A percentile compares a stretch with the other conserved stretches of the same genome.
These are phyloP conservation scores for Amylocystis lapponica DNA, from an alignment of 768 basidiomycete genomes.

Conservation along the genomic window DNA sequence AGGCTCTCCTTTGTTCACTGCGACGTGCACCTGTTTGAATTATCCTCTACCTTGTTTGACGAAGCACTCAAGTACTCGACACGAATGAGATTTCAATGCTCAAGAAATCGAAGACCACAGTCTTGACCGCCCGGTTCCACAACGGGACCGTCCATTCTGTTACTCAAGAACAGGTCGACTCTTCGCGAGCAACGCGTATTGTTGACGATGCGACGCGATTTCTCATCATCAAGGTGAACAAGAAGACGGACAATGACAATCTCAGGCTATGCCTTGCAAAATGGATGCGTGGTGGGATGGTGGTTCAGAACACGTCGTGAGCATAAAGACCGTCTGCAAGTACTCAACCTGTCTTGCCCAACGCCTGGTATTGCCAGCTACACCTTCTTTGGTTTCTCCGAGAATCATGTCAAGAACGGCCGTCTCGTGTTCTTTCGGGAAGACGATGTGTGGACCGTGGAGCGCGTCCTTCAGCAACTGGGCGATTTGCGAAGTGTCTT, in stretches of 20 bases:
- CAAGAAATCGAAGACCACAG: neutral
- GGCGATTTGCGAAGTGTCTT: constrained; percentile 12
- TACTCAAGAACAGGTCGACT: constrained; percentile 4
- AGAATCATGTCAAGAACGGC: constrained; percentile 13
- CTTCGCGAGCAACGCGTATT: constrained; percentile 11
- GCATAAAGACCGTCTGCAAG: neutral
- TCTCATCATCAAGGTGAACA: constrained; percentile 7
- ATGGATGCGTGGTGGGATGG: constrained; percentile 8
- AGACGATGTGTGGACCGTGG: constrained; percentile 12
- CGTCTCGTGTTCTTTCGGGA: constrained; percentile 15
- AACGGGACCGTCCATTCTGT: too few species aligned
- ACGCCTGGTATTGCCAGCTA: constrained; percentile 4
- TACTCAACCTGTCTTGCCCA: neutral
- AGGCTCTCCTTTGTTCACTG: too few species aligned
- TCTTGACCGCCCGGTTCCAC: constrained; percentile 1
- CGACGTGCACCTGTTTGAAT: too few species aligned
- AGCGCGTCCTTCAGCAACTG: constrained; percentile 5
- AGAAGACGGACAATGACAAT: too few species aligned
- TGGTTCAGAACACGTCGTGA: constrained; percentile 4
- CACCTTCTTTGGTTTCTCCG: constrained; percentile 12
- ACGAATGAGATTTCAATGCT: too few species aligned
- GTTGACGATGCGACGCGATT: constrained; percentile 13
- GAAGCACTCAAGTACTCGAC: too few species aligned
- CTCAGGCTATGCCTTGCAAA: neutral
- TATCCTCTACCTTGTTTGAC: too few species aligned